A percentile compares a stretch with the other conserved stretches of the same genome.
Evolutionary conservation across 2,329 filamentous ascomycete species (phyloP).

Genomic region (Venturia asperata): DNA sequence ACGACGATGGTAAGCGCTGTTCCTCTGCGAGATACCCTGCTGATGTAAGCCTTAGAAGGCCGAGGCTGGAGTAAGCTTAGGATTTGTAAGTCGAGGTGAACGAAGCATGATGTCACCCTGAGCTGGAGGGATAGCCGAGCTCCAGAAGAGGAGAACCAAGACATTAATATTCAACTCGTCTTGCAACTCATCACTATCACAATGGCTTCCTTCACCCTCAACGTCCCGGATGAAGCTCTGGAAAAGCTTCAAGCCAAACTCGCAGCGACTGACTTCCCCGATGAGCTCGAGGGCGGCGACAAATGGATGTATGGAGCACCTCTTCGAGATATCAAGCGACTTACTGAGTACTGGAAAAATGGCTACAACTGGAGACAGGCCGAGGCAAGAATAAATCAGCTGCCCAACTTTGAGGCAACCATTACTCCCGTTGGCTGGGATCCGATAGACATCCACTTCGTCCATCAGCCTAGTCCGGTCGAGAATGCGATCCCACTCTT

Average conservation of each 20-base stretch:
- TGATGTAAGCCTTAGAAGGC: no score
- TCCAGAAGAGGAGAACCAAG: slow-evolving; percentile 1
- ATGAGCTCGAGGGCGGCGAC: slow-evolving; percentile 41
- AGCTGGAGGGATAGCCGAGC: neutral
- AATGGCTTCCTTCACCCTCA: slow-evolving; percentile 42
- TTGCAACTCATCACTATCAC: neutral
- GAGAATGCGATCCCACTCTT: slow-evolving; percentile 55
- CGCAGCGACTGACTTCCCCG: slow-evolving; percentile 46
- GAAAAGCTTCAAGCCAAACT: slow-evolving; percentile 52
- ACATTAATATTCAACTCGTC: neutral
- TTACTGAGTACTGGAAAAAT: slow-evolving; percentile 51
- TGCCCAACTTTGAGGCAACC: slow-evolving; percentile 43
- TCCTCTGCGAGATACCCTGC: no score
- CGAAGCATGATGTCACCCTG: slow-evolving; percentile 3
- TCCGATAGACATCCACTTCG: slow-evolving; percentile 55
- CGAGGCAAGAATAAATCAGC: slow-evolving; percentile 52
- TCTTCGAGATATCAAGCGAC: slow-evolving; percentile 51
- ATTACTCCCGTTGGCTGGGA: slow-evolving; percentile 54
- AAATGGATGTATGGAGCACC: slow-evolving; percentile 56
- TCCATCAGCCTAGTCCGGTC: slow-evolving; percentile 50
- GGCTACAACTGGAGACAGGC: slow-evolving; percentile 54
- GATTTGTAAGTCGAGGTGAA: neutral
- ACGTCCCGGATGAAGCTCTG: slow-evolving; percentile 46
- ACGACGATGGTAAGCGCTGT: neutral
- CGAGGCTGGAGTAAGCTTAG: no score